A percentile compares a stretch with the other conserved stretches of the same genome.
phyloP scores from a whole-genome alignment of 2,329 filamentous ascomycete genomes.

The Coniochaeta sp. region DNA sequence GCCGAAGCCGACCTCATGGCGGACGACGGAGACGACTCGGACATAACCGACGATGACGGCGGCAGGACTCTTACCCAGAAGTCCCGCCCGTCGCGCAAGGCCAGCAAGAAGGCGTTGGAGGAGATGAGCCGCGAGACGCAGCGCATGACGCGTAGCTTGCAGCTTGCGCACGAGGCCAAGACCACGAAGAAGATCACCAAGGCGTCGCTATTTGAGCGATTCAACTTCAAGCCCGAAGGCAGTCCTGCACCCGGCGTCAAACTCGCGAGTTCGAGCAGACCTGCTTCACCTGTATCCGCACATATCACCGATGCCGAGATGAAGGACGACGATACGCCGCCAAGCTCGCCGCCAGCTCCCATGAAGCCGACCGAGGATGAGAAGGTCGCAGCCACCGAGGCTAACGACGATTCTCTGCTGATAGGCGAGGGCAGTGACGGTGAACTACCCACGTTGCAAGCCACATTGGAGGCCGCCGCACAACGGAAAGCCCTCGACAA shows the following conservation, averaged over 20 bases:
- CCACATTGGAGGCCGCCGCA: conserved; percentile 22
- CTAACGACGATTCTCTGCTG: background rate
- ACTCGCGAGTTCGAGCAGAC: conserved; percentile 49
- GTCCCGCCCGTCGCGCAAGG: conserved; percentile 67
- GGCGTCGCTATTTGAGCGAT: conserved; percentile 72
- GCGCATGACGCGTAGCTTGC: conserved; percentile 80
- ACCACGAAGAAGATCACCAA: conserved; percentile 89
- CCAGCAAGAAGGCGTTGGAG: conserved; percentile 89
- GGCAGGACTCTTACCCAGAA: conserved; percentile 63
- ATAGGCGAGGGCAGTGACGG: conserved; percentile 20
- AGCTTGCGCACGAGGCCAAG: conserved; percentile 81
- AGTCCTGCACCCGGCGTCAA: conserved; percentile 22
- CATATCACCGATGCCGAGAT: conserved; percentile 26
- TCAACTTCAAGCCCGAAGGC: conserved; percentile 60
- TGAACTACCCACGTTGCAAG: conserved; percentile 31
- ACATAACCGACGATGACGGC: conserved; percentile 54
- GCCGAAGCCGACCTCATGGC: conserved; percentile 31
- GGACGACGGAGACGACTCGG: conserved; percentile 39
- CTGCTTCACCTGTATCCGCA: conserved; percentile 38
- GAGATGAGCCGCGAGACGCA: conserved; percentile 96
- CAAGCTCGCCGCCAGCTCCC: conserved; percentile 56
- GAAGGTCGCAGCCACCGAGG: background rate
- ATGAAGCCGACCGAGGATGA: conserved; percentile 19
- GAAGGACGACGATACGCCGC: conserved; percentile 53
- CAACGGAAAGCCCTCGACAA: conserved; percentile 36